Evolutionary conservation across 129 eudicot species (phyloP), one percentile per base, ranked within the genome.

Genomic region (Flaveria ramosissima): DNA sequence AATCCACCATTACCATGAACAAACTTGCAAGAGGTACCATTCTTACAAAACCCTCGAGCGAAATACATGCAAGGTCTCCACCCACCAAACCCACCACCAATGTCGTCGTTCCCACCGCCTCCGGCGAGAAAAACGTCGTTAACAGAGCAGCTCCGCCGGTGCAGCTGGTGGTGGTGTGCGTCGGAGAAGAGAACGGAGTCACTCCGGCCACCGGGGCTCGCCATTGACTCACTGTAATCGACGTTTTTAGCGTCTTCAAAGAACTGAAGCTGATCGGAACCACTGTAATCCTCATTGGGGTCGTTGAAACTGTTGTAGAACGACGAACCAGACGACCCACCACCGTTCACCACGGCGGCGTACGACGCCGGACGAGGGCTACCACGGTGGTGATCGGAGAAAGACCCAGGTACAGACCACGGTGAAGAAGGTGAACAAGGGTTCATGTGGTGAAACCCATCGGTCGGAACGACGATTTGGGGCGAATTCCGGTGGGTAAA

Each of bases 11-110:
- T 56, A 12, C 80, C 78, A 73, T 95, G 97, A 63, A 82, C 74
- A 62, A 95, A 95, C 80, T 91, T 89, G 39, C 99, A 95, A 23
- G 81, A 68, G 27, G 48, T 79, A 0, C 96, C 99, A 72, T 95
- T 95, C 64, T 88, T 95, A 52, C 99, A 95, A 64, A 84, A 89
- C 53, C 99, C 99, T 74, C 83, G 75, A n/a, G 92, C 91, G 68
- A 41, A 92, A 47, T 95, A 95, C 88, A 91, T 78, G 86, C 99
- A 95, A 7, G 99, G 99, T 70, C 89, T 91, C 91, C 93, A 91
- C 8, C 94, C 98, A 15, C 76, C 76, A n/a, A 50, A 64, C 0
- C 77, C 82, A 5, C 80, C 86, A 45, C 69, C 48, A 2, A 48
- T 52, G 17, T 77, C 90, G 11, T 67, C 88, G 3, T 55, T 61